Evolutionary conservation across 2,329 filamentous ascomycete species (phyloP).

Genomic region (Penicillium freii): DNA sequence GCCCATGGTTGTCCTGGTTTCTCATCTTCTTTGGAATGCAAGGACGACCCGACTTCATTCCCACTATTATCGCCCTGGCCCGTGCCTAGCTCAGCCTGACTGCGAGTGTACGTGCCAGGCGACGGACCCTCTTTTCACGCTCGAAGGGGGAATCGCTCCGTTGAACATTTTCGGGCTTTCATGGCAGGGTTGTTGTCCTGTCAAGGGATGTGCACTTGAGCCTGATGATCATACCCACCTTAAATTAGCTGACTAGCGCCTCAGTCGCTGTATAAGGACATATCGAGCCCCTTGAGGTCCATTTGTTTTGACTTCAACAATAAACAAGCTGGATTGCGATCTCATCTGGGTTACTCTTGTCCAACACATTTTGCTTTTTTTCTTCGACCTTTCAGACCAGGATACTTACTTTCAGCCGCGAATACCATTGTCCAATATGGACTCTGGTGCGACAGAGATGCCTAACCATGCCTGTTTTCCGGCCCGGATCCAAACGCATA

Average conservation of each 20-base stretch:
- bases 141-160: constrained; percentile 25
- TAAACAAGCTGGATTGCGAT: constrained; percentile 16
- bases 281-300: constrained; percentile 22
- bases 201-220: constrained; percentile 33
- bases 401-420: constrained; percentile 14
- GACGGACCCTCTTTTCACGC: constrained; percentile 20
- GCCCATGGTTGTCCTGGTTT: constrained; percentile 11
- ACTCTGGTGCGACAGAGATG: constrained; percentile 27
- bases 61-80: constrained; percentile 24
- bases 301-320: constrained; percentile 19
- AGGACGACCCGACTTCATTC: constrained; percentile 34
- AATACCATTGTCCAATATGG: constrained; percentile 33
- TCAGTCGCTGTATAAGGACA: constrained; percentile 33
- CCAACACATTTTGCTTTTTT: constrained; percentile 24
- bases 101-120: constrained; percentile 21
- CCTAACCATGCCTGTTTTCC: constrained; percentile 23
- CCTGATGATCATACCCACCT: constrained; percentile 20
- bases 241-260: constrained; percentile 19
- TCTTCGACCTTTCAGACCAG: constrained; percentile 8
- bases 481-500: constrained; percentile 23
- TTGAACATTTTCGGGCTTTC: constrained; percentile 18
- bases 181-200: constrained; percentile 21
- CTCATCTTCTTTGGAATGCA: constrained; percentile 39
- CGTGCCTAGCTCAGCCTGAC: constrained; percentile 23
- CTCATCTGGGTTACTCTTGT: constrained; percentile 22